phyloP scores from a whole-genome alignment of 1,284 basidiomycete genomes.

The Rhodotorula mucilaginosa region DNA sequence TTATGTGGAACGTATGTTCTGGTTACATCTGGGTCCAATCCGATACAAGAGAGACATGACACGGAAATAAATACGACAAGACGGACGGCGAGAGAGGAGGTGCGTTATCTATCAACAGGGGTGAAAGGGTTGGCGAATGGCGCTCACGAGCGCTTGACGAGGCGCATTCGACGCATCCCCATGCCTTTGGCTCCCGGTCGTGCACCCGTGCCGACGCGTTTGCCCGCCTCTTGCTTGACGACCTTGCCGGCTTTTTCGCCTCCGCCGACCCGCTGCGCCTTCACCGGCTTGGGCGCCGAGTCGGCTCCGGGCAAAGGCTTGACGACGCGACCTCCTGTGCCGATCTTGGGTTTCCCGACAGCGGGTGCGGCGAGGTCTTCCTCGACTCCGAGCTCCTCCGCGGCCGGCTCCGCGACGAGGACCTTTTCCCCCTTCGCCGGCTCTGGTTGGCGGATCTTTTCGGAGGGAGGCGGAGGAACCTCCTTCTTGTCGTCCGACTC shows the following conservation, averaged over 20 bases:
- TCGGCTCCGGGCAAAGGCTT: not conserved
- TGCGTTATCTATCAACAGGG: not conserved
- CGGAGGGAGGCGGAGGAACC: not conserved
- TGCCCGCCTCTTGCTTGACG: slow-evolving; percentile 22
- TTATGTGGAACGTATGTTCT: not conserved
- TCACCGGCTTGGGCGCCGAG: not conserved
- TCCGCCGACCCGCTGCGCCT: slow-evolving; percentile 1
- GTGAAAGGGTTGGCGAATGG: not conserved
- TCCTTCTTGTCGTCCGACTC: not conserved
- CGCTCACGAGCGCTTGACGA: not conserved
- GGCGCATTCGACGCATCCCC: not conserved
- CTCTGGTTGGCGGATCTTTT: not conserved
- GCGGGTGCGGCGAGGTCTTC: not conserved
- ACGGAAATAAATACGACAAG: not conserved
- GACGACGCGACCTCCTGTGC: slow-evolving; percentile 23
- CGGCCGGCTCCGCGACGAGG: not conserved
- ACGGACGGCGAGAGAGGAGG: not conserved
- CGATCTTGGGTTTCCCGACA: slow-evolving; percentile 16
- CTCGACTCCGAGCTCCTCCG: not conserved
- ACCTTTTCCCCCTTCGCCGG: not conserved
- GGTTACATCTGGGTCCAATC: too few species aligned
- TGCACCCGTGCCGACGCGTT: slow-evolving; percentile 28
- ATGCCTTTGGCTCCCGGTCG: slow-evolving; percentile 28
- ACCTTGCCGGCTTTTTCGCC: slow-evolving; percentile 21
- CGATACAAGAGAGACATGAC: not conserved